phyloP scores from a whole-genome alignment of 805 yeast genomes.

The Saturnispora ahearnii region DNA sequence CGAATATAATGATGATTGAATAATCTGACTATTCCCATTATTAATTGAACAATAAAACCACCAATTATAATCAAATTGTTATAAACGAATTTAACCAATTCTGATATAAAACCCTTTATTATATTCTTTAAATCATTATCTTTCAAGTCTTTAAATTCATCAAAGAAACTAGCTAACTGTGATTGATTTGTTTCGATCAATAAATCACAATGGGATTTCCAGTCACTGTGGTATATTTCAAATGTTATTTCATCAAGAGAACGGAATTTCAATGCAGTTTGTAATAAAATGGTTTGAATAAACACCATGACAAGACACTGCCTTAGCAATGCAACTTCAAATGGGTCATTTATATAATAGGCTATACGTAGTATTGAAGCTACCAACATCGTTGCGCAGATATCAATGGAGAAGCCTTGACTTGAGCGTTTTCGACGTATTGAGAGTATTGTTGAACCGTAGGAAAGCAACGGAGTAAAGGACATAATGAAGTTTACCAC shows the following conservation, averaged over 20 bases:
- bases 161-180: constrained; percentile 10
- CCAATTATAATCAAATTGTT: constrained; percentile 13
- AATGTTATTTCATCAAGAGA: constrained; percentile 34
- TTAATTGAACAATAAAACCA: constrained; percentile 13
- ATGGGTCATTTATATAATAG: constrained; percentile 73
- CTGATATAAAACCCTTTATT: constrained; percentile 7
- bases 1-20: constrained; percentile 65
- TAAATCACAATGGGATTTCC: constrained; percentile 26
- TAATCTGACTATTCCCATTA: constrained; percentile 40
- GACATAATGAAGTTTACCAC: constrained; percentile 58
- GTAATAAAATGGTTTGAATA: constrained; percentile 59
- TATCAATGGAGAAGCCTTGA: constrained; percentile 81
- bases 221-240: constrained; percentile 23
- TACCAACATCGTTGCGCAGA: constrained; percentile 83
- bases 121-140: background rate
- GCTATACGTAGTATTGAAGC: constrained; percentile 66
- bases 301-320: constrained; percentile 82
- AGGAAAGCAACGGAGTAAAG: constrained; percentile 77
- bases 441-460: constrained; percentile 71
- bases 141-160: constrained; percentile 9
- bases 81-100: constrained; percentile 11
- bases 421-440: constrained; percentile 58
- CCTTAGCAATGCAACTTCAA: constrained; percentile 66
- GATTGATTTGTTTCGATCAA: constrained; percentile 16
- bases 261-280: constrained; percentile 53